These are phyloP conservation scores for Neurospora tetrasperma DNA, from an alignment of 495 filamentous ascomycete species.

Conservation along the genomic window DNA sequence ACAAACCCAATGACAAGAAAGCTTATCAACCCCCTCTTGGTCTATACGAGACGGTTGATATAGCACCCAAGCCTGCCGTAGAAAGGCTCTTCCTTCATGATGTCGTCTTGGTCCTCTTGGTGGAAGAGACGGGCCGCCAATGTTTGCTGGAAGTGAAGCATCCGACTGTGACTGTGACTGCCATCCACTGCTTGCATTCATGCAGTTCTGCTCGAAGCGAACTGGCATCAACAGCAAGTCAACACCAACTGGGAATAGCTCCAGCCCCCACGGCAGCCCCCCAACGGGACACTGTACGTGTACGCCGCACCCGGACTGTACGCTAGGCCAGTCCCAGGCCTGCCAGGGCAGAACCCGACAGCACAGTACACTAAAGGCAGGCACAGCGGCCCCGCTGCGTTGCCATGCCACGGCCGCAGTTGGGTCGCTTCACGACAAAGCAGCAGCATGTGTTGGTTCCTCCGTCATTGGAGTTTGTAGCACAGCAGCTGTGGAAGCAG, in stretches of 20 bases:
- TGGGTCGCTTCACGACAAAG: background rate
- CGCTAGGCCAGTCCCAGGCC: background rate
- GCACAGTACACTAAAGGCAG: background rate
- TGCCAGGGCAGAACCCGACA: background rate
- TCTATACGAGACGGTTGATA: background rate
- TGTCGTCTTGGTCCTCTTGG: background rate
- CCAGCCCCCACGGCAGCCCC: background rate
- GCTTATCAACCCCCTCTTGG: background rate
- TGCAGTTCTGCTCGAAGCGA: background rate
- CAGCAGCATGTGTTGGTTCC: background rate
- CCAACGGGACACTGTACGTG: background rate
- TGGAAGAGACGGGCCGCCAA: background rate
- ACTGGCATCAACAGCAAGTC: background rate
- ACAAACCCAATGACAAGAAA: background rate
- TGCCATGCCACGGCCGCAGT: background rate
- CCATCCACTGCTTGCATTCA: background rate
- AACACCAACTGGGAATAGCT: background rate
- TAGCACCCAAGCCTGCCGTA: background rate
- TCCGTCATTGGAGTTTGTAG: background rate
- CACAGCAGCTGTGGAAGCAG: background rate
- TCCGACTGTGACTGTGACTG: background rate
- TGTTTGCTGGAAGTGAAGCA: background rate
- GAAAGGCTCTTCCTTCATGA: background rate
- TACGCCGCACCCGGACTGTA: too few relatives aligned
- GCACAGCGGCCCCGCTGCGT: background rate